These are phyloP conservation scores for Viola odorata DNA, from an alignment of 345 rosid genomes.

Conservation along the genomic window DNA sequence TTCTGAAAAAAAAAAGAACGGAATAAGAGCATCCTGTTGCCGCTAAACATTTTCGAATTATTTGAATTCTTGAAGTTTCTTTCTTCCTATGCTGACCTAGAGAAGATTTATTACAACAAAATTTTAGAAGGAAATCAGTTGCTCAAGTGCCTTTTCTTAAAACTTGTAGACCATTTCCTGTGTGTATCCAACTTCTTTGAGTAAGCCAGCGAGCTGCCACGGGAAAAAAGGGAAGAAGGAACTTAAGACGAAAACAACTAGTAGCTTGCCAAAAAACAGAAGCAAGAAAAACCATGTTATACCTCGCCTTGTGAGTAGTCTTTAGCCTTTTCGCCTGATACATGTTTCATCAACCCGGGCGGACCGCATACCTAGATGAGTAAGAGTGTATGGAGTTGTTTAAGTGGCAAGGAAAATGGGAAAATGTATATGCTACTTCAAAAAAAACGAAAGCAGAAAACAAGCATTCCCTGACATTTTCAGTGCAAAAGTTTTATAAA, in stretches of 20 bases:
- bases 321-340: constrained; percentile 88
- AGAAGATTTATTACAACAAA: constrained; percentile 22
- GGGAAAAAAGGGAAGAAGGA: constrained; percentile 8
- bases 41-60: constrained; percentile 3
- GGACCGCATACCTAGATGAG: constrained; percentile 83
- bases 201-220: constrained; percentile 73
- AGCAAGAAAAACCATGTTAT: constrained; percentile 3
- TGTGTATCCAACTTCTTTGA: constrained; percentile 76
- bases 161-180: constrained; percentile 96
- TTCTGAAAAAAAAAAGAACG: no score
- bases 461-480: background rate
- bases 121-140: constrained; percentile 2
- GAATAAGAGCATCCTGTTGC: background rate
- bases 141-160: constrained; percentile 25
- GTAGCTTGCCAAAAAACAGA: background rate
- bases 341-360: constrained; percentile 90
- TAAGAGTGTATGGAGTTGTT: background rate
- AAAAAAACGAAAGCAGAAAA: background rate
- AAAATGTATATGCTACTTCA: background rate
- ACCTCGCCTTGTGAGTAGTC: constrained; percentile 94
- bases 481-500: background rate
- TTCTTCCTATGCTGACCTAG: background rate
- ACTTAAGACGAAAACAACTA: background rate
- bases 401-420: background rate
- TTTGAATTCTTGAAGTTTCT: constrained; percentile 5